Base-by-base conservation (phyloP, 805 yeast genomes). In the Ogataea nakhonphanomensis region DNA sequence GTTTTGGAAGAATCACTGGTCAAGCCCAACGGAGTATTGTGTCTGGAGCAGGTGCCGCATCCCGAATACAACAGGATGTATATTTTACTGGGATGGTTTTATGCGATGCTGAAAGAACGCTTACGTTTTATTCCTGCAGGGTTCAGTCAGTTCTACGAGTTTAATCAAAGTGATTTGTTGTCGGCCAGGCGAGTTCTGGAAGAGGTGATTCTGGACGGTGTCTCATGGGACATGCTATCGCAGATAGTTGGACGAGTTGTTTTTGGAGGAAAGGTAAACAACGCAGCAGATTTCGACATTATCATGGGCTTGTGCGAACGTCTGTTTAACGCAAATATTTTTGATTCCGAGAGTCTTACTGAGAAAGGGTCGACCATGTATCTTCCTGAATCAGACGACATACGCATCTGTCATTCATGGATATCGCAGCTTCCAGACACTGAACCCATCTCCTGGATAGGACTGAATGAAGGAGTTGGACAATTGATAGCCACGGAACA, bases 151-250 rank as follows among this genome's bases (percentile, higher is more conserved):
- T 54, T 49, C 8, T 82, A 86, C 54, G 95, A 84, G 44, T 75
- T 89, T 51, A 84, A 76, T 54, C 86, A 84, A 41, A 61, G 79
- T n/a, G 96, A 90, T 55, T 71, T 81, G 39, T 61, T 64, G 8
- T 67, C 77, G 15, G 81, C 78, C 2, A 47, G 69, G 4, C 53
- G 45, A 35, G 64, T 78, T 13, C 58, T 81, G 35, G 66, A 66
- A 29, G 61, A 65, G 33, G 55, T 74, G 51, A 53, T 81, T n/a
- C 39, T 37, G 4, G 30, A 39, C 8, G 17, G 32, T 1, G 65
- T 79, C 36, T 79, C 83, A 5, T 81, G 86, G 87, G 52, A 59
- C 4, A 70, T 70, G 12, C 51, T 85, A 2, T 57, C 64, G 4
- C 63, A 65, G 35, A 58, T 82, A 30, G 51, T 85, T 20, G 74